Percentiles rank a stretch among this genome's conserved stretches.
Evolutionary conservation across 345 rosid species (phyloP).

Genomic region (Mallotus nudiflorus): DNA sequence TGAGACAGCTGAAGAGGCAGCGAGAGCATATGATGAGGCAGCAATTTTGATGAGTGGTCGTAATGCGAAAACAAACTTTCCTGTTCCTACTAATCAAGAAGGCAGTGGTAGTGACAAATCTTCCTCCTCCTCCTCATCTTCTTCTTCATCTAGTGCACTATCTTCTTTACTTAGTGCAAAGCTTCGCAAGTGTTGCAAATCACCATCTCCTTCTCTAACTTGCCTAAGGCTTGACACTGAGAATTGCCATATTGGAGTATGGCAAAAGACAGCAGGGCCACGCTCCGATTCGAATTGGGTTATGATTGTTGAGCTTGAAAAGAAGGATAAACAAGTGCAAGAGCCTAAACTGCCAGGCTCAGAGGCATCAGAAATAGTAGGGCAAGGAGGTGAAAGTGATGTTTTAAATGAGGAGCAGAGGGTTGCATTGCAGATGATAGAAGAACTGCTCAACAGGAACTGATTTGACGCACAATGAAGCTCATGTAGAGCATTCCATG

Average conservation of each 20-base stretch:
- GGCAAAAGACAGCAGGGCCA: conserved; percentile 36
- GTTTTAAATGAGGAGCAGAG: conserved; percentile 32
- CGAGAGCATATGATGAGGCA: conserved; percentile 74
- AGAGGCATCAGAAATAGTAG: neutral
- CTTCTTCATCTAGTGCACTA: neutral
- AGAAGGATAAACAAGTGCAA: neutral
- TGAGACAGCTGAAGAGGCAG: conserved; percentile 74
- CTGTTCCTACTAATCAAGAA: conserved; percentile 25
- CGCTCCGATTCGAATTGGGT: conserved; percentile 38
- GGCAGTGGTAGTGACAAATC: conserved; percentile 2
- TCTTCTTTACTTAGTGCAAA: conserved; percentile 26
- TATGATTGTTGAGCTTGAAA: conserved; percentile 37
- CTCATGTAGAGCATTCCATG: no score
- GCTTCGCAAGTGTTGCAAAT: conserved; percentile 33
- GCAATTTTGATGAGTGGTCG: conserved; percentile 73
- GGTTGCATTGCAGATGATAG: conserved; percentile 43
- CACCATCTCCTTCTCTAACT: conserved; percentile 38
- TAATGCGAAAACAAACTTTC: conserved; percentile 73
- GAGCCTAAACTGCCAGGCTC: neutral
- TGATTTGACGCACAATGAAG: neutral
- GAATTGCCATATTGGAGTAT: conserved; percentile 41
- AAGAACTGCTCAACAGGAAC: conserved; percentile 38
- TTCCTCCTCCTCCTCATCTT: neutral
- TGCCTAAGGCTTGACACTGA: conserved; percentile 45
- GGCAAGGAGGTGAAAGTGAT: neutral